Base-by-base conservation (phyloP, 2,329 filamentous ascomycete species). In the Blastomyces gilchristii region DNA sequence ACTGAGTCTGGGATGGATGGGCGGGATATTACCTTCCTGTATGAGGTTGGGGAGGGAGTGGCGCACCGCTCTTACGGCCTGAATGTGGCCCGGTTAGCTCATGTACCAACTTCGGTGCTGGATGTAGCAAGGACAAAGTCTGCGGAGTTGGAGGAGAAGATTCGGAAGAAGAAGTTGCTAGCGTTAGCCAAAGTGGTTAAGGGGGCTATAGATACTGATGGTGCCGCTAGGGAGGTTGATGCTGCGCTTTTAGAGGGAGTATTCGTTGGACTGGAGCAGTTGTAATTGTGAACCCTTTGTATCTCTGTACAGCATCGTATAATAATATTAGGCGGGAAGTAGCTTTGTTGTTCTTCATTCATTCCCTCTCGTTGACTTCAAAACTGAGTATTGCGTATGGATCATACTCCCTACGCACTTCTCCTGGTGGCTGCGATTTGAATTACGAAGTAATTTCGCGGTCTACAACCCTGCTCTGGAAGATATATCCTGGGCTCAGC, bases 11-110 rank as follows among this genome's bases (percentile, higher is more conserved):
- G 77, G 4, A 83, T 79, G 0, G 85, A 89, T 43, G 66, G 66
- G 43, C 60, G 91, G 66, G 87, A 96, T 56, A 88, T 99, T 53
- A 97, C 94, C 0, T 99, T 99, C 71, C 75, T 99, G 58, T 99
- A 99, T 72, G 91, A 97, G 73, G 88, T 97, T 1, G 88, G 85
- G 0, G 90, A 94, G 67, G 94, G 94, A 12, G 90, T 96, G 12
- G 93, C 94, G 9, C 92, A 97, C 79, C 84, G 94, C 5, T 95
- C 90, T 22, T 99, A 99, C 73, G 94, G 95, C 0, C 69, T 99
- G 63, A 97, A 97, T 74, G 94, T 97, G 28, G 94, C 94, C 16
- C 82, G 90, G 56, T 77, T 99, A 61, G 94, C 94, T 2, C 87
- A 87, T 60, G 83, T 99, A 52, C 91, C 93, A 0, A 82, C 83